Evolutionary conservation across 2,329 filamentous ascomycete genomes (phyloP), one percentile per base, ranked within the genome.

Genomic region (Epichloe festucae): DNA sequence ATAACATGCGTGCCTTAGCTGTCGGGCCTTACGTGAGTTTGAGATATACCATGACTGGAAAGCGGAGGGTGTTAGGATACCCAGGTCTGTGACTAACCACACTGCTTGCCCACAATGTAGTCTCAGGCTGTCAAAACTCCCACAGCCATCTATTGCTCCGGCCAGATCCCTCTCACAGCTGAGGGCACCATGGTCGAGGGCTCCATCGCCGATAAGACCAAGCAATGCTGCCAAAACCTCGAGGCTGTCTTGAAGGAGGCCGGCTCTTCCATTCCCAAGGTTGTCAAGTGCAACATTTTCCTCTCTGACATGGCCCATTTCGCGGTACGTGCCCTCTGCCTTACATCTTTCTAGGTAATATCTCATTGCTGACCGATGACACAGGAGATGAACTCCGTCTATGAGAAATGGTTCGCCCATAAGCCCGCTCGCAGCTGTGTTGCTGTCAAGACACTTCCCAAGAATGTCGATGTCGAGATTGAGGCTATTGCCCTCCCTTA

Each of bases 271-370:
- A 77, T 97, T 53, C 70, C 79, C 57, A 87, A 83, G 69, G 84
- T 95, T 46, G 87, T 96, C 72, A 95, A 96, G 78, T 86, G 89
- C 61, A 88, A 83, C 66, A 85, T 95, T 65, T 97, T 96, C 77
- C 73, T 97, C 55, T 84, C 85, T 48, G 86, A 94, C 70, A 97
- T 97, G 91, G 79, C 77, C 56, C 77, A 93, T 71, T 97, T 97
- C 65, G 82, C 78, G 48, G 75, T 78, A 63, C 59, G 74, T 65
- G 10, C 4, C 5, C n/a, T 3, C n/a, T 36, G 23, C 11, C 35
- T 31, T 31, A 10, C 8, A 31, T 31, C 27, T 31, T 31, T 31
- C 31, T 21, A 31, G 11, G 11, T 2, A 6, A 5, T 34, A 14
- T 10, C 15, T 21, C 49, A 21, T 31, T 23, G n/a, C 44, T 53